phyloP scores from a whole-genome alignment of 306 rosid species.

The Purshia tridentata region DNA sequence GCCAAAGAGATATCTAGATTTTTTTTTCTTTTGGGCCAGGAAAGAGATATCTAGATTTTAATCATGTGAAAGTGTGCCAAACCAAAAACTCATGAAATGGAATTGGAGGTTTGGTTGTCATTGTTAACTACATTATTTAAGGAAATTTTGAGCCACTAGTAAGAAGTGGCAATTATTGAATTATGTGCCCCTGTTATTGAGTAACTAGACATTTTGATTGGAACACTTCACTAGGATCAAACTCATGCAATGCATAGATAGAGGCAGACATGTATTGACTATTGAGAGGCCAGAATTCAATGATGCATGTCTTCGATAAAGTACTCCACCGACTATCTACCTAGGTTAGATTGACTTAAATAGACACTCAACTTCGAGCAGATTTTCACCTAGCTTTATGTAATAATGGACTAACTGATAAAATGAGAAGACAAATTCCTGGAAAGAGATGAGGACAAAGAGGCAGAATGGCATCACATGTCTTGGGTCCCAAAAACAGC shows the following conservation, averaged over 20 bases:
- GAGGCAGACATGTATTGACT: background rate
- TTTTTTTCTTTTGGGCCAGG: too few relatives aligned
- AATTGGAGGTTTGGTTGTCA: too few relatives aligned
- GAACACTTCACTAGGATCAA: background rate
- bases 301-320: constrained; percentile 6
- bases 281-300: constrained; percentile 3
- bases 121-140: too few relatives aligned
- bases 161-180: too few relatives aligned
- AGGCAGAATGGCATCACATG: constrained; percentile 25
- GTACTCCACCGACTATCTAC: background rate
- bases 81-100: background rate
- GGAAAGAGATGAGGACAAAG: background rate
- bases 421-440: background rate
- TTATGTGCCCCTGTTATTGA: too few relatives aligned
- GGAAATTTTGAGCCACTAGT: too few relatives aligned
- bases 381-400: background rate
- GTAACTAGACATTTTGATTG: background rate
- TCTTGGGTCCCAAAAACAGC: constrained; percentile 23
- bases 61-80: background rate
- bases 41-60: too few relatives aligned
- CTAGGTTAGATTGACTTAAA: background rate
- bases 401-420: background rate
- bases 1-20: too few relatives aligned
- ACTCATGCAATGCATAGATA: background rate
- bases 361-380: constrained; percentile 1